phyloP scores from a whole-genome alignment of 805 yeast species.

The Wickerhamomyces ciferrii region DNA sequence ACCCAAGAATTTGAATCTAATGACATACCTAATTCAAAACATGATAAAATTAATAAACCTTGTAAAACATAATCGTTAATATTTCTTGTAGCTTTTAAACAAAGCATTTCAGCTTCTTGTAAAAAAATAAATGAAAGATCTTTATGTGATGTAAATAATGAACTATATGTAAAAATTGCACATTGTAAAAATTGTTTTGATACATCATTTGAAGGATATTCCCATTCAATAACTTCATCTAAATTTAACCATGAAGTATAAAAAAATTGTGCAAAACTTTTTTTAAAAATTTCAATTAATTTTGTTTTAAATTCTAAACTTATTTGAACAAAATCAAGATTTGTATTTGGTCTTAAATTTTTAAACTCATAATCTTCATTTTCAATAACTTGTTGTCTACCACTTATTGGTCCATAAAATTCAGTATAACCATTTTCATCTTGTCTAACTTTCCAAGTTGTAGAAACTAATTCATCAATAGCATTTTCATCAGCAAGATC shows the following conservation, averaged over 20 bases:
- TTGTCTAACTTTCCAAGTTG: constrained; percentile 27
- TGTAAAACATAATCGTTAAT: constrained; percentile 23
- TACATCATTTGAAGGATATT: constrained; percentile 20
- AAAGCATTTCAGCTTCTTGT: constrained; percentile 20
- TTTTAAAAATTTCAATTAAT: constrained; percentile 16
- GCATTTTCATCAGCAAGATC: constrained; percentile 23
- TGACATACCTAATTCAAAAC: constrained; percentile 27
- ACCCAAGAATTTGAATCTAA: constrained; percentile 28
- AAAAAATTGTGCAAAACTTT: constrained; percentile 23
- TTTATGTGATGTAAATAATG: constrained; percentile 15
- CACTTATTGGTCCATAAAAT: constrained; percentile 31
- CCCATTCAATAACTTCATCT: constrained; percentile 21
- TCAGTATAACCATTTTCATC: constrained; percentile 23
- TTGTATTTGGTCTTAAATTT: neutral
- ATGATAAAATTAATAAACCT: constrained; percentile 23
- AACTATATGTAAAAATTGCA: constrained; percentile 24
- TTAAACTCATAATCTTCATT: constrained; percentile 11
- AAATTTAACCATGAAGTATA: constrained; percentile 16
- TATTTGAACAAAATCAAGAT: neutral
- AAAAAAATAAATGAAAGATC: constrained; percentile 11
- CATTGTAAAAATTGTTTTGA: constrained; percentile 24
- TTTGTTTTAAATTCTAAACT: constrained; percentile 1
- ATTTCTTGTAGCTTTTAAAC: constrained; percentile 18
- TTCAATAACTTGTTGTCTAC: constrained; percentile 25
- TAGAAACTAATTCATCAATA: constrained; percentile 26